phyloP scores from a whole-genome alignment of 2,329 filamentous ascomycete genomes.

The Fusarium sp. region DNA sequence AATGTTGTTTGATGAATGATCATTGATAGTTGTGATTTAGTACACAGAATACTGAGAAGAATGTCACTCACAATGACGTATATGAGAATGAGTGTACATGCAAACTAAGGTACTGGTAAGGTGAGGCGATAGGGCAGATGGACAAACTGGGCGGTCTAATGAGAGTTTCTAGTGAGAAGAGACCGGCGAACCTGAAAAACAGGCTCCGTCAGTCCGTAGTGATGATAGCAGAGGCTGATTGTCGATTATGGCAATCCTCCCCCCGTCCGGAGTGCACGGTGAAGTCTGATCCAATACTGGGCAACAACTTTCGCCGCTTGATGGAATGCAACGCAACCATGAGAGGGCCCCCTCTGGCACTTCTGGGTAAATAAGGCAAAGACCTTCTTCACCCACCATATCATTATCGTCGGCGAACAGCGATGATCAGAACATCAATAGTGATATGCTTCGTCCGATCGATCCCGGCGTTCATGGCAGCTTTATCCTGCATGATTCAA shows the following conservation, averaged over 20 bases:
- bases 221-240: constrained; percentile 5
- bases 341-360: not conserved
- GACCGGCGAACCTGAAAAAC: not conserved
- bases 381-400: constrained; percentile 26
- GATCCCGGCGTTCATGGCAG: not conserved
- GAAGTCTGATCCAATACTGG: constrained; percentile 1
- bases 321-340: constrained; percentile 28
- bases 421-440: constrained; percentile 14
- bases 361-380: constrained; percentile 22
- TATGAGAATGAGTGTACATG: not conserved
- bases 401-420: constrained; percentile 6
- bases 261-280: constrained; percentile 7
- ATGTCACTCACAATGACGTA: constrained; percentile 21
- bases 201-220: constrained; percentile 9
- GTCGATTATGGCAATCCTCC: constrained; percentile 5
- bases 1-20: not conserved
- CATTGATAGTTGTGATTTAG: constrained; percentile 2
- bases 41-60: not conserved
- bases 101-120: not conserved
- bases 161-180: not conserved
- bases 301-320: not conserved
- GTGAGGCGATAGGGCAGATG: not conserved
- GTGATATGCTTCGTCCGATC: constrained; percentile 1
- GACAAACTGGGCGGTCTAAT: not conserved
- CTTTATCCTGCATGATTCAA: not conserved